A percentile compares a stretch with the other conserved stretches of the same genome.
Conservation (phyloP, 768 basidiomycete species). For the Amanita pseudoporphyria region DNA sequence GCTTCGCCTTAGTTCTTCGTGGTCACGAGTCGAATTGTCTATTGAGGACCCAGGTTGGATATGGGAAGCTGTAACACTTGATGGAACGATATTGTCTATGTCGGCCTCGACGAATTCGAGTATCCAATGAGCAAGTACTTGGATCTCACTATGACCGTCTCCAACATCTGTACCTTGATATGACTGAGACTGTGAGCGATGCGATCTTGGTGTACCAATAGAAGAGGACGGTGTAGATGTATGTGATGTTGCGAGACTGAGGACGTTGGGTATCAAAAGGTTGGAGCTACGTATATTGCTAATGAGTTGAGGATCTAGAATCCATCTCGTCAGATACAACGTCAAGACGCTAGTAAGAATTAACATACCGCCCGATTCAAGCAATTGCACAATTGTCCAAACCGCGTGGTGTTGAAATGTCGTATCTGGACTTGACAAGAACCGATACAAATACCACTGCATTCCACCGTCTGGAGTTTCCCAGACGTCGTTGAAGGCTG, state of each 20-base stretch:
- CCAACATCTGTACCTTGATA: conserved; percentile 78
- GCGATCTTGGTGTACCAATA: conserved; percentile 63
- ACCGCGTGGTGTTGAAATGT: conserved; percentile 99
- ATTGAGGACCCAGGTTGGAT: conserved; percentile 63
- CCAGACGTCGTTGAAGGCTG: conserved; percentile 97
- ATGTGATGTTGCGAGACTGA: conserved; percentile 66
- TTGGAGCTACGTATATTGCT: conserved; percentile 83
- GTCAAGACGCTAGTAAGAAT: not conserved
- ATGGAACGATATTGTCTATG: conserved; percentile 45
- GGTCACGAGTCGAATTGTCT: conserved; percentile 54
- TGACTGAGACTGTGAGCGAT: conserved; percentile 58
- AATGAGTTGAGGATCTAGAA: conserved; percentile 74
- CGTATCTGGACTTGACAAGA: conserved; percentile 86
- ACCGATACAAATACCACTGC: conserved; percentile 89
- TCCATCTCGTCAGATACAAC: conserved; percentile 1
- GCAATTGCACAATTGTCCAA: conserved; percentile 96
- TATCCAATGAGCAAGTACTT: conserved; percentile 74
- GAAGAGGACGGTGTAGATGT: conserved; percentile 65
- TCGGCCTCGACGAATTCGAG: conserved; percentile 81
- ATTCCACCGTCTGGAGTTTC: conserved; percentile 96
- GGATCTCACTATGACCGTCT: conserved; percentile 89
- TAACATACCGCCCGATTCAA: conserved; percentile 82
- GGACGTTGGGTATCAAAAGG: conserved; percentile 78
- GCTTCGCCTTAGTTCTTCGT: conserved; percentile 73
- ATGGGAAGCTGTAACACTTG: conserved; percentile 56